Evolutionary conservation across 768 basidiomycete genomes (phyloP), one percentile per base, ranked within the genome.

Genomic region (Lactarius quietus): DNA sequence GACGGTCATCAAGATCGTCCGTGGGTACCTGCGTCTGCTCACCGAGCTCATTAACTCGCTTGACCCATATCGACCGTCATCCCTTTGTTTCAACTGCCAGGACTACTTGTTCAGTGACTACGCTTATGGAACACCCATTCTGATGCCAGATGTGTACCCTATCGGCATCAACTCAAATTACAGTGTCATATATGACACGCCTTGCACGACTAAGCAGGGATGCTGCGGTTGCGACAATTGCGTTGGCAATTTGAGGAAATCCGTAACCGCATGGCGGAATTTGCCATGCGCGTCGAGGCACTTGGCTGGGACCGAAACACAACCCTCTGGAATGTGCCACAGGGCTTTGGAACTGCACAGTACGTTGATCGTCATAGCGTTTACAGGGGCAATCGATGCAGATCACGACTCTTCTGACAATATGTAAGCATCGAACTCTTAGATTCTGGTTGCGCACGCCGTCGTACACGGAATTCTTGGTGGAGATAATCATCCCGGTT

Each of bases 201-300:
- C 78, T 3, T 91, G 89, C 73, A 88, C 86, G 2, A 70, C 72
- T 1, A 82, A 86, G 66, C 90, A 83, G 66, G 91, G 90, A 3
- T 85, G 84, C 70, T 92, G 90, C 69, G 92, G 92, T 69, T 91
- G 79, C 64, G 88, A 87, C 69, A 81, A 84, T 68, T 93, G 92
- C 73, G 75, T 82, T 60, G 89, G 88, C 3, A 76, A 67, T 28
- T 88, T 69, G 82, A 85, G 66, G 90, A 92, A 70, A 85, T 92
- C 59, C 82, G 85, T 10, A 79, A 78, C 0, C 79, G 90, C 36
- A 84, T 91, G 78, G 85, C 89, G 56, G 81, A 86, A 63, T 91
- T 87, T 75, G 76, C 75, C 55, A 76, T 85, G 57, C 79, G 89
- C 28, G 70, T 88, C 18, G 81, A 84, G 66, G 78, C 82, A 53